Evolutionary conservation across 2,329 filamentous ascomycete genomes (phyloP), one percentile per base, ranked within the genome.

Genomic region (Berkeleyomyces basicola): DNA sequence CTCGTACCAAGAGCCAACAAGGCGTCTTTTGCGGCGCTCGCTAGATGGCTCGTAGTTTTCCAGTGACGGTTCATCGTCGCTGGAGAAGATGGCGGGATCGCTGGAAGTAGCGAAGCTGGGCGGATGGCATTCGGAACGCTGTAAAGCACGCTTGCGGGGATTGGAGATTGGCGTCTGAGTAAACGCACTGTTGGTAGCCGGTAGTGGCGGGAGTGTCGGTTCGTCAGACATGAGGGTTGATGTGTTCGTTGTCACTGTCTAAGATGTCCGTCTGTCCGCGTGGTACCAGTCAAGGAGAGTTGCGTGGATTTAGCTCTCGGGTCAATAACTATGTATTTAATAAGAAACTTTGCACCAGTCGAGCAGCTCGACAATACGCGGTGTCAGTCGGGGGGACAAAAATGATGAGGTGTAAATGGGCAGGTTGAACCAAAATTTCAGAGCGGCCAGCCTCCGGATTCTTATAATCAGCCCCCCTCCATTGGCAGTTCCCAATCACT

Each of bases 61-160:
- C 58, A 84, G 71, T 1, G 80, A 79, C 2, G 83, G 82, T 63
- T 87, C 85, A 68, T 88, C 85, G 64, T 89, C 86, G 70, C 83
- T 85, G 3, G 84, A 88, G 71, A 89, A 89, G 36, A 88, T 71
- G 58, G 83, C 79, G 3, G 85, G 84, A 68, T 89, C 86, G 69
- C 86, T 88, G 23, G 84, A 88, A 69, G 83, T 82, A 69, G 77
- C 76, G 66, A 79, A 74, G 44, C 74, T 68, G 1, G 68, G 65
- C 3, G 71, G 66, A 44, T 70, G 67, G 62, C 70, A 69, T 64
- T 70, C 68, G 33, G 68, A 64, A 23, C 63, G 67, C 16, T 70
- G 67, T 40, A 69, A 67, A 61, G 69, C 70, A 67, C 75, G 75
- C 69, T 77, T 77, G 64, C 71, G 70, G 4, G 72, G 70, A 61